These are phyloP conservation scores for Pleoardoris graminearum DNA, from an alignment of 2,329 filamentous ascomycete genomes.

Conservation along the genomic window DNA sequence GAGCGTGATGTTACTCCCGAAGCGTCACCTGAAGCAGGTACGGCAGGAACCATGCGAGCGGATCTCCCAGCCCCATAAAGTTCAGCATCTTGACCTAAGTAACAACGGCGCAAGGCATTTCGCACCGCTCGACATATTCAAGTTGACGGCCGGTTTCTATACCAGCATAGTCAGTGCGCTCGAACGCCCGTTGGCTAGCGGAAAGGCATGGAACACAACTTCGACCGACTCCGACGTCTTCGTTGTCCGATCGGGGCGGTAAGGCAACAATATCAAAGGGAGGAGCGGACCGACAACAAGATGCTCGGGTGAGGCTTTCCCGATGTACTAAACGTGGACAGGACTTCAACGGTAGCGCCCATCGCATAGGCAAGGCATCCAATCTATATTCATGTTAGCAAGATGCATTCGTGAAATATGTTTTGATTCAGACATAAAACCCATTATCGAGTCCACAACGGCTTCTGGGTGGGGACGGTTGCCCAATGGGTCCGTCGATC, in stretches of 20 bases:
- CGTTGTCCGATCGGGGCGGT: too few species aligned
- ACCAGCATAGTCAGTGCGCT: not conserved
- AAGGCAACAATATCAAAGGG: not conserved
- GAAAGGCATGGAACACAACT: not conserved
- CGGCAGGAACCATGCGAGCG: not conserved
- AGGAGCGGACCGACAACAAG: not conserved
- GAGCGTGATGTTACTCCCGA: not conserved
- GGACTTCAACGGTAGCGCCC: not conserved
- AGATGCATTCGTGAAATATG: not conserved
- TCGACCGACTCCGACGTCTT: too few species aligned
- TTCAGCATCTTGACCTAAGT: not conserved
- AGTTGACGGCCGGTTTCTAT: too few species aligned
- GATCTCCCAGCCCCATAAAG: not conserved
- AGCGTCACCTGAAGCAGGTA: not conserved
- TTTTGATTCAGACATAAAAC: too few species aligned
- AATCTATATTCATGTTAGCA: not conserved
- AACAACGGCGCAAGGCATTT: not conserved
- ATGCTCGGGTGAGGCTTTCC: slow-evolving; percentile 1
- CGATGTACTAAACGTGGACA: not conserved
- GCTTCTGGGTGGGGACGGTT: too few species aligned
- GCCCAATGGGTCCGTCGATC: too few species aligned
- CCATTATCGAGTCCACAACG: too few species aligned
- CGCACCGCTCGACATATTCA: not conserved
- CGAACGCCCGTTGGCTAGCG: not conserved
- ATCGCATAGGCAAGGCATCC: not conserved